phyloP scores from a whole-genome alignment of 1,284 basidiomycete genomes.

The Lignosus rhinocerotis region DNA sequence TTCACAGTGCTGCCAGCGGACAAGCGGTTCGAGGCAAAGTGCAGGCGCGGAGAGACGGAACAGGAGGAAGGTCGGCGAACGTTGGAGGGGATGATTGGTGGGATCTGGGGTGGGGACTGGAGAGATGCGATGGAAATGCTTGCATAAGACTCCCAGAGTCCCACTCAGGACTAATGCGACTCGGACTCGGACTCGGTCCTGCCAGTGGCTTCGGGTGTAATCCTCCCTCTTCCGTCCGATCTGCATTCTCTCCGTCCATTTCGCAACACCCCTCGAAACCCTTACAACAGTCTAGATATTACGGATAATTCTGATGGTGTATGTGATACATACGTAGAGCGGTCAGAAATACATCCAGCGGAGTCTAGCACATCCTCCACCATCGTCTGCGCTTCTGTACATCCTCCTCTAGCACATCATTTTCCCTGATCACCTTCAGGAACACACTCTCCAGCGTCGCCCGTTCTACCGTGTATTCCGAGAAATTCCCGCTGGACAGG shows the following conservation, averaged over 20 bases:
- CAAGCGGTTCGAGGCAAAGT: neutral
- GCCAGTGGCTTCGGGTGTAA: neutral
- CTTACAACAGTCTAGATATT: too few species aligned
- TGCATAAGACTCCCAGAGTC: constrained; percentile 22
- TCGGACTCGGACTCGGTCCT: neutral
- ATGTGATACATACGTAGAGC: neutral
- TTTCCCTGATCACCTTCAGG: constrained; percentile 69
- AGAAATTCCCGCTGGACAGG: constrained; percentile 53
- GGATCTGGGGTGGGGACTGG: neutral
- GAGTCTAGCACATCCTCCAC: constrained; percentile 27
- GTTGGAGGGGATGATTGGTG: constrained; percentile 26
- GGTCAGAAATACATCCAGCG: too few species aligned
- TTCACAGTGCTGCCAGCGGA: neutral
- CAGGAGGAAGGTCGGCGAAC: constrained; percentile 16
- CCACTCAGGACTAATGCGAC: constrained; percentile 4
- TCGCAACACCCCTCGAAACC: neutral
- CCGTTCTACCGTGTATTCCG: constrained; percentile 70
- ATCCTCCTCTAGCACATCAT: constrained; percentile 61
- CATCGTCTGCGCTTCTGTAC: constrained; percentile 26
- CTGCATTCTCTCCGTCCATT: neutral
- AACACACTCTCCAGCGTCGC: constrained; percentile 73
- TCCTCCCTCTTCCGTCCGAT: constrained; percentile 6
- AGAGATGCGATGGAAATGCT: constrained; percentile 10
- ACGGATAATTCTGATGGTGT: neutral
- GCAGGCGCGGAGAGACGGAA: neutral